Conservation (phyloP, 192 early-diverging fungal genomes). For the Backusella tuberculispora region DNA sequence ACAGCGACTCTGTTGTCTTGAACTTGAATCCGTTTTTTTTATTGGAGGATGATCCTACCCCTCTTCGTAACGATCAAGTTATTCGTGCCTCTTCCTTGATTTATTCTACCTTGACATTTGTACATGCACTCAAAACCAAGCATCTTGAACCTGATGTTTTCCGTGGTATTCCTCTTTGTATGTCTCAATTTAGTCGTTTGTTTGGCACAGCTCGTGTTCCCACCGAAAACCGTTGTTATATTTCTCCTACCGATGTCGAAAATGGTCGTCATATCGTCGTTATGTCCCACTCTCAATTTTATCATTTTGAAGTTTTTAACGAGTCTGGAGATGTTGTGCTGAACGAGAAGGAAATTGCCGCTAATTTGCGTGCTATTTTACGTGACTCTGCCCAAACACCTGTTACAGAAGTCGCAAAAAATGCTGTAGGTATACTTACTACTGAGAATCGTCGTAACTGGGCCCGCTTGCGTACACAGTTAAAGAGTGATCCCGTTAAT, state of each 20-base stretch:
- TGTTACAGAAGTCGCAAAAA: conserved; percentile 58
- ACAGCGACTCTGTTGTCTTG: conserved; percentile 47
- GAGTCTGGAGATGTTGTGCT: conserved; percentile 52
- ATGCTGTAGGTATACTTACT: conserved; percentile 71
- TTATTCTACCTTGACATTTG: conserved; percentile 67
- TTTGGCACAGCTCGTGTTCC: conserved; percentile 86
- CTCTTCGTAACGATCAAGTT: conserved; percentile 64
- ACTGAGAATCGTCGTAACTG: conserved; percentile 79
- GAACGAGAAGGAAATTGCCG: conserved; percentile 67
- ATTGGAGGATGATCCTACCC: conserved; percentile 54
- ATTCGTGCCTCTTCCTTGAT: conserved; percentile 74
- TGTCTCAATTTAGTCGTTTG: conserved; percentile 80
- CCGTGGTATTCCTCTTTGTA: conserved; percentile 67
- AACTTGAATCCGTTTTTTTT: conserved; percentile 57
- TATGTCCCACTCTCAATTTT: conserved; percentile 77
- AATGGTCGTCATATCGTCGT: conserved; percentile 66
- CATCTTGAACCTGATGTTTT: conserved; percentile 67
- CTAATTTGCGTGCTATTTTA: conserved; percentile 64
- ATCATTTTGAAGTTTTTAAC: conserved; percentile 74
- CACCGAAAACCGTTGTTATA: conserved; percentile 48
- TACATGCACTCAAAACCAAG: conserved; percentile 63
- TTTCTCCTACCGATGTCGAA: conserved; percentile 23
- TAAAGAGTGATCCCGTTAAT: conserved; percentile 60
- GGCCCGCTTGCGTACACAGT: conserved; percentile 62
- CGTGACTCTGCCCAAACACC: conserved; percentile 52